phyloP scores from a whole-genome alignment of 225 moss, liverwort and hornwort genomes.

The Marchantia paleacea region DNA sequence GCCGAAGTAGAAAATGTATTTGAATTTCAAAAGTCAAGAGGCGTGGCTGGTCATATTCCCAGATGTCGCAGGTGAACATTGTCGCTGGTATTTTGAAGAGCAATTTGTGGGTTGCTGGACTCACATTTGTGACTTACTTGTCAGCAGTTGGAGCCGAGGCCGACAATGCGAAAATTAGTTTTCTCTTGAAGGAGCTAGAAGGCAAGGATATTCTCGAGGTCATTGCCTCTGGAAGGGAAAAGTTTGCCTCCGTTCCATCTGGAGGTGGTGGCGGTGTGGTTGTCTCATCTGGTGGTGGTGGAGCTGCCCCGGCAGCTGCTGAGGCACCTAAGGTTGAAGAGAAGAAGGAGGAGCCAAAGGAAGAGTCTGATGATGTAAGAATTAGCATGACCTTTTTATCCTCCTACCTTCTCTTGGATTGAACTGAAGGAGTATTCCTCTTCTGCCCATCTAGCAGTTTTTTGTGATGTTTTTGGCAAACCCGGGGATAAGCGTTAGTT shows the following conservation, averaged over 20 bases:
- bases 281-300: constrained; percentile 42
- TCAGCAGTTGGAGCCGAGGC: constrained; percentile 70
- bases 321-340: constrained; percentile 48
- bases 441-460: too few relatives aligned
- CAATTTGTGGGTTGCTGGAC: background rate
- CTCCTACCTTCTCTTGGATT: too few relatives aligned
- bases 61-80: too few relatives aligned
- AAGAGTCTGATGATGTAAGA: constrained; percentile 76
- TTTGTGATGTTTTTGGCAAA: too few relatives aligned
- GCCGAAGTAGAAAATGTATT: too few relatives aligned
- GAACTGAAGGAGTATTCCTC: too few relatives aligned
- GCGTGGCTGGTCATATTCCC: too few relatives aligned
- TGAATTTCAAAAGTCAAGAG: too few relatives aligned
- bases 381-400: too few relatives aligned
- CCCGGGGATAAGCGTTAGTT: too few relatives aligned
- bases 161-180: constrained; percentile 47
- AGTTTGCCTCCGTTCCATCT: constrained; percentile 75
- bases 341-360: constrained; percentile 66
- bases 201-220: constrained; percentile 81
- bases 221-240: constrained; percentile 70
- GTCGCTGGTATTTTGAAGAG: background rate
- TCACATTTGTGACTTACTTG: background rate
- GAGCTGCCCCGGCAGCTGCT: constrained; percentile 34
- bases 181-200: constrained; percentile 58
- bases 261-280: constrained; percentile 59